These are phyloP conservation scores for Hamamelis virginiana DNA, from an alignment of 164 flowering plant genomes.

Conservation along the genomic window DNA sequence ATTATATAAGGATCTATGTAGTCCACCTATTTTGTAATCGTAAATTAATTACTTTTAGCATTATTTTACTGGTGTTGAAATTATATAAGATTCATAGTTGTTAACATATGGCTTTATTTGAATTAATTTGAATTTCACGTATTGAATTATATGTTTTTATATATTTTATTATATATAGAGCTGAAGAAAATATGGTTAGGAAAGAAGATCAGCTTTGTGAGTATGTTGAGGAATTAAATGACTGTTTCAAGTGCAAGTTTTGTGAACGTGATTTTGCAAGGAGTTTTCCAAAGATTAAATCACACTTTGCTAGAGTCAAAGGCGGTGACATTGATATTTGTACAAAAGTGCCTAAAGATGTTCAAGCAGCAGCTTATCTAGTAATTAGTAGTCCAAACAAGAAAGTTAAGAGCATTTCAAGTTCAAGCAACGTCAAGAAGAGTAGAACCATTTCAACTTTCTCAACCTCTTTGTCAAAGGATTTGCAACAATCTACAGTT, in stretches of 20 bases:
- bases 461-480: neutral
- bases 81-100: too few species aligned
- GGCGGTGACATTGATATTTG: conserved; percentile 26
- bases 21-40: too few species aligned
- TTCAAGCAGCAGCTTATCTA: conserved; percentile 19
- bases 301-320: conserved; percentile 20
- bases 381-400: too few species aligned
- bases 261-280: conserved; percentile 21
- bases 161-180: too few species aligned
- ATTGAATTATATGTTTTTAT: too few species aligned
- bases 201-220: conserved; percentile 21
- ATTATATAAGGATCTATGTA: too few species aligned
- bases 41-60: too few species aligned
- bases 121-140: too few species aligned
- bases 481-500: neutral
- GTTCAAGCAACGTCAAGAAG: neutral
- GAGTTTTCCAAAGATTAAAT: conserved; percentile 25
- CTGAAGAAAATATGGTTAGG: conserved; percentile 14
- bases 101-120: too few species aligned
- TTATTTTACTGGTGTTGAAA: too few species aligned
- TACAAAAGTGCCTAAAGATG: conserved; percentile 21
- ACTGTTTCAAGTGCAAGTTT: conserved; percentile 19
- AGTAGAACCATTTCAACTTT: neutral
- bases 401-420: too few species aligned
- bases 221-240: conserved; percentile 20